Evolutionary conservation across 2,329 filamentous ascomycete species (phyloP).

Genomic region (Boeremia exigua): DNA sequence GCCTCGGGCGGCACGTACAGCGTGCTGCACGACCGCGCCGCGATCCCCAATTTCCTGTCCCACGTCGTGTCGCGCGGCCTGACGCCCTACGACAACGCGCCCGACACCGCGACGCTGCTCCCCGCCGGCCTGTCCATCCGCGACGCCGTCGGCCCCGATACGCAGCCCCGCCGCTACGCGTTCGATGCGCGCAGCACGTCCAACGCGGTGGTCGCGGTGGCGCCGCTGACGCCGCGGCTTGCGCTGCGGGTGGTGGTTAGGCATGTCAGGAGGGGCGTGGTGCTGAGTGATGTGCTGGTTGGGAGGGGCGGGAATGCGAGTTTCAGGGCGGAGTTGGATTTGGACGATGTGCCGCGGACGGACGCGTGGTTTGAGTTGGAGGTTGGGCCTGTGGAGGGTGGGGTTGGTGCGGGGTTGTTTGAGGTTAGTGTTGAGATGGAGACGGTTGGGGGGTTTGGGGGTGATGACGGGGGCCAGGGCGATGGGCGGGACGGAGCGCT

Average conservation of each 20-base stretch:
- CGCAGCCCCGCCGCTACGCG: slow-evolving; percentile 26
- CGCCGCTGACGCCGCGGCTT: slow-evolving; percentile 22
- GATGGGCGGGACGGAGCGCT: neutral
- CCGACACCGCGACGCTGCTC: slow-evolving; percentile 29
- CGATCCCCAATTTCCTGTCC: slow-evolving; percentile 23
- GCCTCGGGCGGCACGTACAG: slow-evolving; percentile 32
- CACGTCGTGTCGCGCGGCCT: slow-evolving; percentile 30
- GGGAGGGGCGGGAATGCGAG: slow-evolving; percentile 21
- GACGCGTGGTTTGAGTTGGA: slow-evolving; percentile 36
- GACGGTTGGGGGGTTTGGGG: neutral
- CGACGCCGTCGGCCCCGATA: slow-evolving; percentile 24
- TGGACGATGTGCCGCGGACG: slow-evolving; percentile 27
- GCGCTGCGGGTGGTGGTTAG: slow-evolving; percentile 21
- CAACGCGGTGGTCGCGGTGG: slow-evolving; percentile 24
- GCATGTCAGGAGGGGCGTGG: slow-evolving; percentile 26
- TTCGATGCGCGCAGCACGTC: slow-evolving; percentile 26
- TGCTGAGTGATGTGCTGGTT: slow-evolving; percentile 24
- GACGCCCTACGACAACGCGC: slow-evolving; percentile 31
- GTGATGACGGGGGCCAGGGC: neutral
- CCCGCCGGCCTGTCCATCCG: slow-evolving; percentile 25
- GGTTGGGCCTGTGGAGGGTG: slow-evolving; percentile 22
- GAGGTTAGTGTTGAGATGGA: slow-evolving; percentile 30
- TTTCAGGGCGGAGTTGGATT: slow-evolving; percentile 23
- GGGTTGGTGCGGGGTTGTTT: slow-evolving; percentile 26
- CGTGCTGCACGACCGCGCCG: slow-evolving; percentile 19